Evolutionary conservation across 805 yeast species (phyloP), one percentile per base, ranked within the genome.

Genomic region (Debaryomyces hansenii): DNA sequence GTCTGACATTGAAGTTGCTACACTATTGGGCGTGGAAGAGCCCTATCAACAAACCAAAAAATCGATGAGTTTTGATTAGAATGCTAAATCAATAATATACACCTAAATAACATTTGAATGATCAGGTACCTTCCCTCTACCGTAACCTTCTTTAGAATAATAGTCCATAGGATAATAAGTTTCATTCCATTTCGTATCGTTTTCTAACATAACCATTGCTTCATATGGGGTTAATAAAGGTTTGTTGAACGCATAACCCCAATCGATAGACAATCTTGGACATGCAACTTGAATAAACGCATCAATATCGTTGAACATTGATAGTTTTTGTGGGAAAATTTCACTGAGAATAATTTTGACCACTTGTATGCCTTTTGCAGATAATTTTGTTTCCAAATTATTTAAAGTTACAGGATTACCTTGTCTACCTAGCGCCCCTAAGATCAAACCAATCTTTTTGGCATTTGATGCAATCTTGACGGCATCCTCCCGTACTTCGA

Each of bases 241-340:
- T 59, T 87, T 87, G 48, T 83, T 83, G 60, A 94, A 94, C 0
- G 99, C 99, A 64, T 94, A 94, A 0, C 99, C 99, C 99, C 99
- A 94, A 64, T 94, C 99, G 36, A 94, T 92, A 1, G 96, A 89
- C 39, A 94, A 70, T 58, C 99, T 75, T 0, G 99, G 99, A 63
- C 99, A 94, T 0, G 99, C 99, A 2, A 94, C 96, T 66, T 94
- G 99, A 11, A 94, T 87, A 75, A 94, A 94, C 1, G 91, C 96
- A 66, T 94, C 99, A 14, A 92, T 81, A 58, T 89, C 94, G 57
- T 89, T 91, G 66, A 94, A 94, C 84, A 87, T 85, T 9, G 97
- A 85, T 32, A 94, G 71, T 57, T 94, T 94, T 43, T 83, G 87
- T 0, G 99, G 99, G 67, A 94, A 91, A 15, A 94, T 90, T 64